phyloP scores from a whole-genome alignment of 257 asterid species.

The Penstemon eatonii region DNA sequence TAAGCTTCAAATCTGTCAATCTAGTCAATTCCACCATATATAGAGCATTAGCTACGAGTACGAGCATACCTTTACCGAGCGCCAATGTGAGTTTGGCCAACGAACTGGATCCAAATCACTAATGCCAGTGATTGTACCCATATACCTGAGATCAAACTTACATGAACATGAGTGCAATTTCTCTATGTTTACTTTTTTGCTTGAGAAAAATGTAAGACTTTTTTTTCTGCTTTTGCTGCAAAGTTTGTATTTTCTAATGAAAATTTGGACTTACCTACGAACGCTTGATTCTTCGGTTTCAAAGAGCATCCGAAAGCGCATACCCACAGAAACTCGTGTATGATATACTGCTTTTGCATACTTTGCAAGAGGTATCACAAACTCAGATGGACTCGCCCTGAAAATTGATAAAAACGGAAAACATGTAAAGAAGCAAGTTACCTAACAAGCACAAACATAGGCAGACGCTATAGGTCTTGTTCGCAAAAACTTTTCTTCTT shows the following conservation, averaged over 20 bases:
- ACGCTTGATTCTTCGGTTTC: constrained; percentile 93
- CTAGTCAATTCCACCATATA: background rate
- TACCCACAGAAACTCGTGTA: constrained; percentile 85
- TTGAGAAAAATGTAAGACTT: too few species aligned
- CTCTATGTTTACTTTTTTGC: too few species aligned
- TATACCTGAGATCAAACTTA: constrained; percentile 53
- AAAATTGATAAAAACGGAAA: constrained; percentile 24
- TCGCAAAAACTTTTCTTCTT: too few species aligned
- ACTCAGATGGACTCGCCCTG: constrained; percentile 93
- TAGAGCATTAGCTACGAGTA: background rate
- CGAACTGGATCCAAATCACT: constrained; percentile 86
- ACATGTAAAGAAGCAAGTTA: constrained; percentile 12
- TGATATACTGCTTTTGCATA: constrained; percentile 86
- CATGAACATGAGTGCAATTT: background rate
- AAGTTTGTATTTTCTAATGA: too few species aligned
- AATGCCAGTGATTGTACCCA: constrained; percentile 93
- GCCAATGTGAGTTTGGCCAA: constrained; percentile 97
- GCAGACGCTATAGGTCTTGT: background rate
- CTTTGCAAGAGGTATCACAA: constrained; percentile 86
- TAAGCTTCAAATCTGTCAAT: constrained; percentile 1
- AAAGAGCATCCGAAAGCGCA: constrained; percentile 95
- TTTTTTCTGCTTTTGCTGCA: too few species aligned
- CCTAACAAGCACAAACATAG: constrained; percentile 6
- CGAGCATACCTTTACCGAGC: constrained; percentile 73
- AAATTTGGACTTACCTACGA: constrained; percentile 62